These are phyloP conservation scores for Coemansia sp. DNA, from an alignment of 192 early-diverging fungal species.

Conservation along the genomic window DNA sequence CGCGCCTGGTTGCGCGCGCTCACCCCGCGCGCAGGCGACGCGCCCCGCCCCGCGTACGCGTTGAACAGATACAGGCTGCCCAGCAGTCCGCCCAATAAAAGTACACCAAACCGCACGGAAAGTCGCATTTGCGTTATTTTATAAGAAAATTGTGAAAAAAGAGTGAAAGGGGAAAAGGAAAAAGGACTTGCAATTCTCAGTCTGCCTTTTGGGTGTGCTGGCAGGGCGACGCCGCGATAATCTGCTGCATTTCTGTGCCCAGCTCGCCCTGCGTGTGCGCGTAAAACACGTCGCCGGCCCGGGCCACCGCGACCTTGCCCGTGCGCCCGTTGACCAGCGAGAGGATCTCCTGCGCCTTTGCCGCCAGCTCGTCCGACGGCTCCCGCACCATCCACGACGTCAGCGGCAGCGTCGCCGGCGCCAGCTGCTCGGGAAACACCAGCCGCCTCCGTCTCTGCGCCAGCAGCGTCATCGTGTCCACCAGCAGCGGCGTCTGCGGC, in stretches of 20 bases:
- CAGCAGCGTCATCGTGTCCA: slow-evolving; percentile 38
- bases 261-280: slow-evolving; percentile 33
- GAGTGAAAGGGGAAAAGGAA: neutral
- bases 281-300: slow-evolving; percentile 30
- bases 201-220: too few relatives aligned
- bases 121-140: slow-evolving; percentile 1
- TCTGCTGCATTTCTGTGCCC: slow-evolving; percentile 19
- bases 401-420: slow-evolving; percentile 26
- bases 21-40: neutral
- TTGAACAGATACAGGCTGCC: slow-evolving; percentile 23
- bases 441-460: slow-evolving; percentile 21
- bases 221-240: too few relatives aligned
- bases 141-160: neutral
- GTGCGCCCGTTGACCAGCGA: slow-evolving; percentile 21
- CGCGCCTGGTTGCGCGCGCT: slow-evolving; percentile 2
- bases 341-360: slow-evolving; percentile 10
- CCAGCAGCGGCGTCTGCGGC: slow-evolving; percentile 22
- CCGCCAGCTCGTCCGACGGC: slow-evolving; percentile 1
- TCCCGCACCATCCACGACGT: slow-evolving; percentile 25
- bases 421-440: slow-evolving; percentile 30
- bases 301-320: slow-evolving; percentile 13
- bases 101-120: slow-evolving; percentile 24
- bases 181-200: neutral
- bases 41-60: slow-evolving; percentile 10
- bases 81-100: slow-evolving; percentile 5